Base-by-base conservation (phyloP, 23 red algal genomes). In the Chondrus crispus region DNA sequence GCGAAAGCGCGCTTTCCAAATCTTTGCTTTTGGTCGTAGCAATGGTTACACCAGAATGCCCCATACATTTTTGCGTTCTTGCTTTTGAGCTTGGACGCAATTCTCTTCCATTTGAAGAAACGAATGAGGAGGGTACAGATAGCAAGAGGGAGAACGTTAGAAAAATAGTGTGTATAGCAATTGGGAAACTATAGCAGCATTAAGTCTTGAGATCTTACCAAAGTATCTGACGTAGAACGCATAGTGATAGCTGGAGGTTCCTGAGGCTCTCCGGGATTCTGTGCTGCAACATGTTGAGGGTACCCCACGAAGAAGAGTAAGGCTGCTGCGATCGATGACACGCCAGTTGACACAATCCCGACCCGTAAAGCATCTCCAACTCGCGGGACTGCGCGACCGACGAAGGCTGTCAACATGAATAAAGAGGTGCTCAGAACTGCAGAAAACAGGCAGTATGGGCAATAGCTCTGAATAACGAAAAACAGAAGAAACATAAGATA, bases 1-100 rank as follows among this genome's bases (percentile, higher is more conserved):
- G 58, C 69, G 86, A 96, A 96, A 6, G 97, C 97, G 32, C 96
- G 74, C 53, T 93, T 86, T 78, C 97, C 97, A 29, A 99, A 91
- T 36, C 93, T 63, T 53, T 99, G 88, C 38, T 96, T 96, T 54
- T 99, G 97, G 35, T 82, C 92, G 47, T 95, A 89, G 74, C 97
- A 99, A 75, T 99, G 97, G 19, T 84, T 90, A 47, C 97, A 99
- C 97, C 97, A 99, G 48, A 85, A 99, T 32, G 97, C 97, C 39
- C 97, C 97, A 71, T 94, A 99, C 94, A 99, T 96, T 75, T 82
- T 94, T 46, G 97, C 66, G 18, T 93, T 88, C 55, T 91, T 82
- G n/a, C 49, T 37, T 35, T 74, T 77, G 13, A 99, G 70, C 60
- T 88, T 88, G 20, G 92, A 46, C 36, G 94, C 91, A 75, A 95